Percentiles rank a stretch among this genome's conserved stretches.
Evolutionary conservation across 2,329 filamentous ascomycete genomes (phyloP).

Genomic region (Pseudogymnoascus verrucosus): DNA sequence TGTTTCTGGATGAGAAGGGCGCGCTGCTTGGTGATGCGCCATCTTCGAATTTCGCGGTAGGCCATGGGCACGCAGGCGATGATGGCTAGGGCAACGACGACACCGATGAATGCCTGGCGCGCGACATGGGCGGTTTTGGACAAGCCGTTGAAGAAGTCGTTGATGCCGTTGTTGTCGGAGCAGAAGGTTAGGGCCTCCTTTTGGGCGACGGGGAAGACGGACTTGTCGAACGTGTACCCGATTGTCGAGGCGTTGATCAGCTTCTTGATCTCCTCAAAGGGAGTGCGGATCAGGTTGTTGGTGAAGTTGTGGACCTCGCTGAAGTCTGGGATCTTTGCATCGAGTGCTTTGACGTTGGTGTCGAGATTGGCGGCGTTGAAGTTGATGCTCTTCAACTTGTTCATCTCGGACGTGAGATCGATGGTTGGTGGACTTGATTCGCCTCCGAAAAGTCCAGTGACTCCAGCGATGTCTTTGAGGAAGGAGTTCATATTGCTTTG

Average conservation of each 20-base stretch:
- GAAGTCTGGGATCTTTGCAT: constrained; percentile 75
- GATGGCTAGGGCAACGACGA: constrained; percentile 63
- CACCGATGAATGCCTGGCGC: constrained; percentile 67
- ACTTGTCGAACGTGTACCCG: constrained; percentile 69
- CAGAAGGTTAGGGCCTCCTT: constrained; percentile 84
- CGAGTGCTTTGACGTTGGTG: constrained; percentile 61
- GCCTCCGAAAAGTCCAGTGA: constrained; percentile 38
- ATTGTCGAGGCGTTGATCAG: constrained; percentile 64
- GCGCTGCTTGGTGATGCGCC: constrained; percentile 62
- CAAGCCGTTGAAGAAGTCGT: constrained; percentile 72
- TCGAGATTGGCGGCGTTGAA: constrained; percentile 61
- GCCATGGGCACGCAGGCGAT: constrained; percentile 71
- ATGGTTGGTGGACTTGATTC: constrained; percentile 42
- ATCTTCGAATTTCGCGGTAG: constrained; percentile 70
- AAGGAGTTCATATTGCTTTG: constrained; percentile 48
- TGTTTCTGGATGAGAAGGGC: constrained; percentile 57
- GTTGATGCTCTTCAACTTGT: constrained; percentile 60
- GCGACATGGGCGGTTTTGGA: constrained; percentile 58
- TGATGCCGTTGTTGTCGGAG: constrained; percentile 73
- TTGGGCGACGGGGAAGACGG: constrained; percentile 71
- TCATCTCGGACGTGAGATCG: constrained; percentile 57
- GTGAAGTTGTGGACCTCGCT: constrained; percentile 76
- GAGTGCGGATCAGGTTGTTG: constrained; percentile 62
- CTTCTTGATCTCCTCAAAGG: constrained; percentile 72
- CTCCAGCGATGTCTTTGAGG: constrained; percentile 45